Conservation (phyloP, 2,329 filamentous ascomycete genomes). For the Basipetospora chlamydospora region DNA sequence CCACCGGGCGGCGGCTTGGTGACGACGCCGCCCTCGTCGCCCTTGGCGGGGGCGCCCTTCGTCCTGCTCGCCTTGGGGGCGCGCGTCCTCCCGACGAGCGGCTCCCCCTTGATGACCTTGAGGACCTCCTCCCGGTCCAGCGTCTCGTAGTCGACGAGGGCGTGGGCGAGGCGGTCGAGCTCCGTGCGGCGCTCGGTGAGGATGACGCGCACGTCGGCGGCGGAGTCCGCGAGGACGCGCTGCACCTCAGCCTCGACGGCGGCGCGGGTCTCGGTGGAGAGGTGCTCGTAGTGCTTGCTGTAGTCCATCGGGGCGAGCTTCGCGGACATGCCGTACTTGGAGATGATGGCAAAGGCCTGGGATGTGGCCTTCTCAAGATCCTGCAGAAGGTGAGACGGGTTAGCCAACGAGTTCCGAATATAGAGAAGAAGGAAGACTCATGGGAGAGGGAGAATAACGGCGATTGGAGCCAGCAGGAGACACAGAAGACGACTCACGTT, state of each 20-base stretch:
- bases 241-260: conserved; percentile 83
- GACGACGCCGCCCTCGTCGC: no score
- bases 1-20: no score
- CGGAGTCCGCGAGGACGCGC: conserved; percentile 67
- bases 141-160: conserved; percentile 88
- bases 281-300: conserved; percentile 58
- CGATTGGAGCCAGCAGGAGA: no score
- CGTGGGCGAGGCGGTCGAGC: conserved; percentile 75
- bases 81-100: no score
- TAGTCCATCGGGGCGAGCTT: conserved; percentile 84
- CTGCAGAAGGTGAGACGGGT: conserved; percentile 23
- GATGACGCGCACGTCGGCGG: conserved; percentile 56
- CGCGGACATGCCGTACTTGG: conserved; percentile 76
- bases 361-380: conserved; percentile 74
- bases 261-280: conserved; percentile 77
- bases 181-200: conserved; percentile 65
- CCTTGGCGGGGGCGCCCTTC: neutral
- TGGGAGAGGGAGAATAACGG: no score
- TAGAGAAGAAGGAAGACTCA: no score
- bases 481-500: conserved; percentile 41
- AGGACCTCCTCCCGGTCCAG: conserved; percentile 79
- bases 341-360: conserved; percentile 78
- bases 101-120: conserved; percentile 77
- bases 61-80: neutral
- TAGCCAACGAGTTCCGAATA: no score